A percentile compares a stretch with the other conserved stretches of the same genome.
phyloP scores from a whole-genome alignment of 2,329 filamentous ascomycete species.

The Alternaria infectoria region DNA sequence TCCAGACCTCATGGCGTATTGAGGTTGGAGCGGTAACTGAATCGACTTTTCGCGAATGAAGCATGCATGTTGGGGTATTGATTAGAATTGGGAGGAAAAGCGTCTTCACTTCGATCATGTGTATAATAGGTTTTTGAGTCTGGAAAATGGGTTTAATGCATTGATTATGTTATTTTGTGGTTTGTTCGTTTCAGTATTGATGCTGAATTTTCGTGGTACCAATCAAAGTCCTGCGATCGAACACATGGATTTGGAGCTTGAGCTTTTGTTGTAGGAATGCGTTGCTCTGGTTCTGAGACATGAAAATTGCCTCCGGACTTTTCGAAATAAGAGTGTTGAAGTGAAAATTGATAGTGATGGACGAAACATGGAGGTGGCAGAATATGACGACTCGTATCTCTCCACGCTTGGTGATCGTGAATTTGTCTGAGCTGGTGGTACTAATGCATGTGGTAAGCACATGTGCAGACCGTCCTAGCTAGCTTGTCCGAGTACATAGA shows the following conservation, averaged over 20 bases:
- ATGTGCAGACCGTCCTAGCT: background rate
- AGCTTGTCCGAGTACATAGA: background rate
- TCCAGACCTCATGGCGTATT: background rate
- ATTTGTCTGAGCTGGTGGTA: rapidly evolving
- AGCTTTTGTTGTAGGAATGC: background rate
- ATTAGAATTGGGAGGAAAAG: background rate
- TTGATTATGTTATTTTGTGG: background rate
- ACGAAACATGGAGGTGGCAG: background rate
- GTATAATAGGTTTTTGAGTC: slow-evolving; percentile 14
- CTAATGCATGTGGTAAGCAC: background rate
- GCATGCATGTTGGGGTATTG: background rate
- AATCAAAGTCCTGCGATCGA: background rate
- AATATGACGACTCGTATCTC: background rate
- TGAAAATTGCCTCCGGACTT: rapidly evolving
- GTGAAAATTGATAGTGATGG: rapidly evolving
- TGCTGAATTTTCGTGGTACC: too few relatives aligned
- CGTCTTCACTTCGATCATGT: slow-evolving; percentile 2
- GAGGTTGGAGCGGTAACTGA: background rate
- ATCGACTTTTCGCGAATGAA: background rate
- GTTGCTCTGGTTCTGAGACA: rapidly evolving
- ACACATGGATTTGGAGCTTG: background rate
- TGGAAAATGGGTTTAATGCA: slow-evolving; percentile 1
- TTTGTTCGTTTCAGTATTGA: background rate
- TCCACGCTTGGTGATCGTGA: background rate
- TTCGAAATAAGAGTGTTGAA: background rate